Conservation (phyloP, 1,284 basidiomycete genomes). For the Hortiboletus rubellus region DNA sequence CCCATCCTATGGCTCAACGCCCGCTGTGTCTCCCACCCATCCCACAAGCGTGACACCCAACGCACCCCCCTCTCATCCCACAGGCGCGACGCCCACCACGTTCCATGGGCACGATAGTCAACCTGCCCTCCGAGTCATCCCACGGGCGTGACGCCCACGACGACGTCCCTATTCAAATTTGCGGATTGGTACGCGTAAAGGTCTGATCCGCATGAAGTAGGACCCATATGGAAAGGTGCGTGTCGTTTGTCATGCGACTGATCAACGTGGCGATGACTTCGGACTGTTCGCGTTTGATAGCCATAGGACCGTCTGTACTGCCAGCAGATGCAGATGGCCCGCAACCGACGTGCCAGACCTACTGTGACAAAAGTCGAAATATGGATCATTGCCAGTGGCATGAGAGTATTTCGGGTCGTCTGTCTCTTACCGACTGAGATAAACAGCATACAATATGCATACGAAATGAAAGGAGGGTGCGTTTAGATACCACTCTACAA, state of each 20-base stretch:
- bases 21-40: too few species aligned
- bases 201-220: constrained; percentile 34
- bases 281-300: constrained; percentile 62
- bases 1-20: too few species aligned
- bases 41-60: too few species aligned
- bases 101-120: too few species aligned
- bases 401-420: constrained; percentile 16
- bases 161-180: too few species aligned
- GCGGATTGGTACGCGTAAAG: not conserved
- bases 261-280: constrained; percentile 76
- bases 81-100: too few species aligned
- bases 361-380: constrained; percentile 76
- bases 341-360: constrained; percentile 64
- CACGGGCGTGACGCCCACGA: too few species aligned
- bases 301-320: constrained; percentile 64
- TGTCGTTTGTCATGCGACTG: constrained; percentile 40
- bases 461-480: constrained; percentile 65
- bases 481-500: constrained; percentile 9
- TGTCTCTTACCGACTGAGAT: not conserved
- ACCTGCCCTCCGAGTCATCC: too few species aligned
- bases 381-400: constrained; percentile 71
- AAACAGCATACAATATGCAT: constrained; percentile 68
- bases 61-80: too few species aligned
- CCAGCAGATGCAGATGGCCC: constrained; percentile 61
- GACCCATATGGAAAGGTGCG: constrained; percentile 51